These are phyloP conservation scores for Ascochyta fabae DNA, from an alignment of 2,329 filamentous ascomycete species.

Conservation along the genomic window DNA sequence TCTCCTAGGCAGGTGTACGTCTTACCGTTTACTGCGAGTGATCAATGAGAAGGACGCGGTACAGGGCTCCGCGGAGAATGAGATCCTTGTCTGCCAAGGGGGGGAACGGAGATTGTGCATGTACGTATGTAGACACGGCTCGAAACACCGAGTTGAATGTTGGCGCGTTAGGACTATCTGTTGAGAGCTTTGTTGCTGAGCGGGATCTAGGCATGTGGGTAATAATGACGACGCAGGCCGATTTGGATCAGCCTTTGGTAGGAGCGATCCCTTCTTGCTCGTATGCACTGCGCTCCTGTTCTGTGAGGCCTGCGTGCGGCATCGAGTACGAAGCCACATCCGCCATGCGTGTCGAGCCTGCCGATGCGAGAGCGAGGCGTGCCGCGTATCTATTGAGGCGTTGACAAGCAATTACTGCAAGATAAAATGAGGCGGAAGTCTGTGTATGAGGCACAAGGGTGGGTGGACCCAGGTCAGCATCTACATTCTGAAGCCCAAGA, in stretches of 20 bases:
- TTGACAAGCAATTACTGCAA: background rate
- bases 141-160: no score
- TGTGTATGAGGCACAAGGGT: background rate
- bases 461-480: background rate
- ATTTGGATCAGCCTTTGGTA: background rate
- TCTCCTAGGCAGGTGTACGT: background rate
- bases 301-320: background rate
- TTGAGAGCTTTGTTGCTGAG: slow-evolving; percentile 2
- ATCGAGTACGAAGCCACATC: background rate
- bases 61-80: background rate
- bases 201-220: background rate
- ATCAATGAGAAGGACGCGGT: background rate
- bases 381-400: background rate
- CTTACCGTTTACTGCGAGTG: background rate
- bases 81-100: background rate
- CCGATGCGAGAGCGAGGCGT: background rate
- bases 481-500: background rate
- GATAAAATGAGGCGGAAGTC: background rate
- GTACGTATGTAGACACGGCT: no score
- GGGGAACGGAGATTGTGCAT: background rate
- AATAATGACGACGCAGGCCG: background rate
- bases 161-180: background rate
- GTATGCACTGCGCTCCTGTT: background rate
- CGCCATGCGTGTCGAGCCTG: background rate
- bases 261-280: background rate